These are phyloP conservation scores for Solanum pinnatisectum DNA, from an alignment of 257 asterid genomes.

Conservation along the genomic window DNA sequence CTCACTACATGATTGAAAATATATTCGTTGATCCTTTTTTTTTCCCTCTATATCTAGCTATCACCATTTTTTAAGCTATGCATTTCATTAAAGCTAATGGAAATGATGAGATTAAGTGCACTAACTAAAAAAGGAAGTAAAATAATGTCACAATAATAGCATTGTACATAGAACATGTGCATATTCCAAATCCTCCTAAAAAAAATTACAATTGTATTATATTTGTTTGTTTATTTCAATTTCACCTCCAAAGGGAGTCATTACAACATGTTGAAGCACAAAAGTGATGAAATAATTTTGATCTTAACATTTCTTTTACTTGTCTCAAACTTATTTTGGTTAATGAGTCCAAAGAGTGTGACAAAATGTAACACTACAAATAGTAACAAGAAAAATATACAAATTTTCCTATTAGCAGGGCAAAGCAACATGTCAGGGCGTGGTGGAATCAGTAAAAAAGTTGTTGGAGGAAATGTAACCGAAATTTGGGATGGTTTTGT, in stretches of 20 bases:
- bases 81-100: background rate
- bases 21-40: background rate
- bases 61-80: background rate
- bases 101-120: background rate
- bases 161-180: background rate
- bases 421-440: conserved; percentile 95
- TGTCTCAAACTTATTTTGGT: background rate
- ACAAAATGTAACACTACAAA: background rate
- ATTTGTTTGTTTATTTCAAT: background rate
- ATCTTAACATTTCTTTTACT: background rate
- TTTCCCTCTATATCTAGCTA: background rate
- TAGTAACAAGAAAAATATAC: background rate
- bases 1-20: background rate
- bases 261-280: background rate
- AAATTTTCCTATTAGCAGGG: conserved; percentile 70
- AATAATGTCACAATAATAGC: background rate
- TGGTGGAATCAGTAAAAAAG: conserved; percentile 34
- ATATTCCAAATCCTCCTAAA: background rate
- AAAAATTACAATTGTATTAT: background rate
- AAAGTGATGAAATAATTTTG: background rate
- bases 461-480: background rate
- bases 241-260: background rate
- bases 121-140: background rate
- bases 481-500: conserved; percentile 50
- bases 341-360: background rate